phyloP scores from a whole-genome alignment of 768 basidiomycete genomes.

The Tephrocybe sp. region DNA sequence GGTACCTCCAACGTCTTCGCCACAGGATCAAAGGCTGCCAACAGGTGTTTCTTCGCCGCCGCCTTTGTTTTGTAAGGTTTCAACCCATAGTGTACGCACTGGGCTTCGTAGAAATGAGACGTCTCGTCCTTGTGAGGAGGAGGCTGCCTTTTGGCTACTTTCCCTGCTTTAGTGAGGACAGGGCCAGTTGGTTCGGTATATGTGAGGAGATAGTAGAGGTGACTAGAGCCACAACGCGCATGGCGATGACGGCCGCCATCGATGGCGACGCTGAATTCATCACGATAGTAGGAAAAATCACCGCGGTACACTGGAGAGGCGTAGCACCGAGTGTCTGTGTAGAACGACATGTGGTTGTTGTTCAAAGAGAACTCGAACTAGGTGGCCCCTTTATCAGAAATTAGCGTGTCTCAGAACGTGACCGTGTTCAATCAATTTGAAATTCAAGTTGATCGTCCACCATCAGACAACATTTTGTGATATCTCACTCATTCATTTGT shows the following conservation, averaged over 20 bases:
- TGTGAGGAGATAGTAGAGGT: conserved; percentile 21
- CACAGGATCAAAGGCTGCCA: conserved; percentile 18
- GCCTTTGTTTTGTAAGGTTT: conserved; percentile 23
- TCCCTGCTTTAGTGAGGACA: conserved; percentile 25
- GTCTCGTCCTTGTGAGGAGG: conserved; percentile 22
- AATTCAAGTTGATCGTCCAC: no score
- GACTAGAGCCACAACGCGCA: conserved; percentile 2
- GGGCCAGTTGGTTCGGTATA: conserved; percentile 19
- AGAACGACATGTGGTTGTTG: background rate
- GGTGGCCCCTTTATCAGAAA: no score
- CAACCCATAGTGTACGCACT: conserved; percentile 28
- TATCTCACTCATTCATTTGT: no score
- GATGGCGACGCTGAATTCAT: conserved; percentile 16
- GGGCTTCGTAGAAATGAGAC: conserved; percentile 25
- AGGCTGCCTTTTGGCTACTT: conserved; percentile 26
- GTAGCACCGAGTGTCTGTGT: conserved; percentile 2
- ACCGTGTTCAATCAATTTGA: no score
- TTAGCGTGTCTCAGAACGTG: no score
- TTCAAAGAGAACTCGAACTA: no score
- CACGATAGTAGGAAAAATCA: conserved; percentile 18
- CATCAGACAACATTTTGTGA: no score
- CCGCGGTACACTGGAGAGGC: conserved; percentile 18
- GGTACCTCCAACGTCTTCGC: conserved; percentile 21
- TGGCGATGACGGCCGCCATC: background rate
- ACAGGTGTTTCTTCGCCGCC: conserved; percentile 25